Base-by-base conservation (phyloP, 2,329 filamentous ascomycete species). In the Sporothrix pseudoabietina region DNA sequence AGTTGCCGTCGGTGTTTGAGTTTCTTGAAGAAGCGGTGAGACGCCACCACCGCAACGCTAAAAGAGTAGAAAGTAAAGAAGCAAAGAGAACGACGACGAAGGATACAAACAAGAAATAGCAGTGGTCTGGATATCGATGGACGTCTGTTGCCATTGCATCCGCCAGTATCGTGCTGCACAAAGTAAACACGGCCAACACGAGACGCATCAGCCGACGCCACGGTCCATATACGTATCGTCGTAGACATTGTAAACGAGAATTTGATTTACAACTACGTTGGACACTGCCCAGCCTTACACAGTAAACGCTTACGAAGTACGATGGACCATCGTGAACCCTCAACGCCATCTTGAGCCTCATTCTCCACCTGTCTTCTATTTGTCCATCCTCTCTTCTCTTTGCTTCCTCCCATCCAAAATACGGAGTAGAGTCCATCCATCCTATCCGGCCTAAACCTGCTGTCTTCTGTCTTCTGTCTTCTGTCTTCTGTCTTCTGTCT, bases 11-110 rank as follows among this genome's bases (percentile, higher is more conserved):
- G 7, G 41, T 16, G 26, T 26, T 14, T 55, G 52, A 55, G 19
- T 65, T 8, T 39, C 55, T 35, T 16, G 6, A 35, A 61, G 41
- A 68, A 49, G 41, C 63, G 41, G 63, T 68, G 63, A 68, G 44
- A 32, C 41, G 14, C 41, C 41, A 30, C 26, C 63, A n/a, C 14
- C 26, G 26, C 6, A 12, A 16, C 16, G 63, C 26, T 26, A 3
- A 8, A 68, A 19, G n/a, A 65, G n/a, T 19, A 65, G 16, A 1
- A 10, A 61, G 41, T 26, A 32, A 41, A 22, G 22, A 12, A 12
- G 22, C 4, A 10, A 30, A 4, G n/a, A 55, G 6, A 55, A 55
- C 1, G 5, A 30, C 7, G 7, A 54, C 6, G 6, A 26, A 54
- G 52, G 3, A 52, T 4, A 5, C 22, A 65, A 26, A 41, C 7